Base-by-base conservation (phyloP, 257 asterid genomes). In the Primulina huaijiensis region DNA sequence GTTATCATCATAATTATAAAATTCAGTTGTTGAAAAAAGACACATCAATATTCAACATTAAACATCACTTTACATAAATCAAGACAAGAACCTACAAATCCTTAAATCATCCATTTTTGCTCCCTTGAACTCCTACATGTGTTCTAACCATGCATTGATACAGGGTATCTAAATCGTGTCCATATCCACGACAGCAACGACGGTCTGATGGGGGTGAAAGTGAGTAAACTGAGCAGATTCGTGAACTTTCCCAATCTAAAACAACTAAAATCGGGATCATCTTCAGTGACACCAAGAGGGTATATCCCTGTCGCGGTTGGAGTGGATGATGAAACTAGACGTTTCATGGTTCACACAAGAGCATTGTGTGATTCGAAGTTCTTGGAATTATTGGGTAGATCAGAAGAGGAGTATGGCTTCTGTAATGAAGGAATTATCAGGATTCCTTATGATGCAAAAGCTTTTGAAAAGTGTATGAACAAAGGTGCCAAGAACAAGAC, bases 401-500 rank as follows among this genome's bases (percentile, higher is more conserved):
- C 92, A 11, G 95, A 87, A 0, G 92, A 84, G 79, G 95, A 88
- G 65, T 84, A 84, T 69, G 95, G 89, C 0, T 88, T 88, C 68
- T 10, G 59, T 19, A 86, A 78, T 30, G 80, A 84, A 66, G 95
- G 95, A 10, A 72, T 86, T 72, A 64, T 88, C 0, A 83, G 82
- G 72, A 84, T 86, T 61, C 89, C 85, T 25, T 78, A 71, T 27
- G 92, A 88, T 75, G 81, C 85, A 1, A 74, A 74, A 58, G 81
- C 73, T 68, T 88, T 86, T 25, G 85, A 82, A 64, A 72, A 88
- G 27, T 74, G 82, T 80, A 74, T 88, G 77, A 64, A 71, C 0
- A 64, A 23, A 68, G 58, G 74, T 8, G 19, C 20, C 23, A 78
- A 74, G 23, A 81, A 80, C 10, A 83, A 74, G 72, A 38, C 68